These are phyloP conservation scores for Geotrichum reessii DNA, from an alignment of 1,139 yeast species.

Conservation along the genomic window DNA sequence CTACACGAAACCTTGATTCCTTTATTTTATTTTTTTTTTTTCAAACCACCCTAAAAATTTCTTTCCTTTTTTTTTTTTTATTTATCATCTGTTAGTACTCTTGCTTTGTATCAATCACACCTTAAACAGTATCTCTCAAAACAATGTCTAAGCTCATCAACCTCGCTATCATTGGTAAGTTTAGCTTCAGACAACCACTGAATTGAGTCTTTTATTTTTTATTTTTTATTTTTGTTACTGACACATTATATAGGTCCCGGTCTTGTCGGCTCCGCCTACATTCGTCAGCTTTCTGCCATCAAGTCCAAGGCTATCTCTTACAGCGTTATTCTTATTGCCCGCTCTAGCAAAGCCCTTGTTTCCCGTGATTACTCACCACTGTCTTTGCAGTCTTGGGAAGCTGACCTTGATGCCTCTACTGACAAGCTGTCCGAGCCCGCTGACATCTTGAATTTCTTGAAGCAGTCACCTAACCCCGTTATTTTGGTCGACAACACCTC, in stretches of 20 bases:
- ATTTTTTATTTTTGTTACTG: neutral
- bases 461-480: constrained; percentile 63
- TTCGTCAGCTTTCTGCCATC: constrained; percentile 59
- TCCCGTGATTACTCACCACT: constrained; percentile 67
- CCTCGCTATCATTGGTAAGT: constrained; percentile 15
- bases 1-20: neutral
- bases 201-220: neutral
- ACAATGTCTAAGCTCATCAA: constrained; percentile 13
- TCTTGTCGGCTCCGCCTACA: constrained; percentile 88
- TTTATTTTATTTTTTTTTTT: neutral
- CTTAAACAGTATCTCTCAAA: neutral
- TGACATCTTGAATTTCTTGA: constrained; percentile 57
- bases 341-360: constrained; percentile 61
- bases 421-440: constrained; percentile 48
- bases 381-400: constrained; percentile 54
- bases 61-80: neutral
- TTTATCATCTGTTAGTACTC: no score
- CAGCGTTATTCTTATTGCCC: constrained; percentile 76
- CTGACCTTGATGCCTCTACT: constrained; percentile 42
- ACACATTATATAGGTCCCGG: constrained; percentile 57
- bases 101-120: neutral
- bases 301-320: constrained; percentile 41
- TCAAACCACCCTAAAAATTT: neutral
- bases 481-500: constrained; percentile 93
- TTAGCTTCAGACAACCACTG: neutral